A percentile compares a stretch with the other conserved stretches of the same genome.
Conservation (phyloP, 2,329 filamentous ascomycete genomes). For the Colletotrichum graminicola region DNA sequence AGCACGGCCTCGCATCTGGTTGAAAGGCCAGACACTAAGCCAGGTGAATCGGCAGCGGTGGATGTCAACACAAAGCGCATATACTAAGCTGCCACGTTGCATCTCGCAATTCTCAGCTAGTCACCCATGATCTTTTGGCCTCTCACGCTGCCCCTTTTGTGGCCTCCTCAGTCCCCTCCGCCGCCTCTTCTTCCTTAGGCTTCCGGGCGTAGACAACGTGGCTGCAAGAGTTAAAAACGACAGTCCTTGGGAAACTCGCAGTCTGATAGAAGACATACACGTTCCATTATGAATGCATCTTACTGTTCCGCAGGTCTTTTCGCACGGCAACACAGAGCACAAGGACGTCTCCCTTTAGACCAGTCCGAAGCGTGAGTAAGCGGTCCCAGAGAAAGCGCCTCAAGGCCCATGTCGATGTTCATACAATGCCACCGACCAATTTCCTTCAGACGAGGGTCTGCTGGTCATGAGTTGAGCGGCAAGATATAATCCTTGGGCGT, state of each 20-base stretch:
- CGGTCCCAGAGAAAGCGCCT: slow-evolving; percentile 52
- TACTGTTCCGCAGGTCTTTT: slow-evolving; percentile 45
- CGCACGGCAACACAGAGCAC: slow-evolving; percentile 44
- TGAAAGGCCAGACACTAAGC: too few species aligned
- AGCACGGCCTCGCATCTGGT: too few species aligned
- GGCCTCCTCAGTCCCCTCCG: not conserved
- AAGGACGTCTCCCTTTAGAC: slow-evolving; percentile 48
- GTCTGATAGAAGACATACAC: slow-evolving; percentile 2
- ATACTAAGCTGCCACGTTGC: not conserved
- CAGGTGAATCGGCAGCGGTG: too few species aligned
- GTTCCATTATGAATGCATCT: slow-evolving; percentile 46
- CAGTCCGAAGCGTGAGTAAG: slow-evolving; percentile 54
- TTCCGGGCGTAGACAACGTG: slow-evolving; percentile 15
- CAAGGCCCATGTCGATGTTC: slow-evolving; percentile 49
- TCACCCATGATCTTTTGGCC: too few species aligned
- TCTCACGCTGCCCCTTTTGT: too few species aligned
- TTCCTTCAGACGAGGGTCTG: slow-evolving; percentile 36
- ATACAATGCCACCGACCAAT: slow-evolving; percentile 42
- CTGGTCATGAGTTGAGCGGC: slow-evolving; percentile 44
- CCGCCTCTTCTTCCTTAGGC: not conserved
- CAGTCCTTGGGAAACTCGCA: not conserved
- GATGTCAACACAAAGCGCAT: too few species aligned
- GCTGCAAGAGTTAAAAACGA: not conserved
- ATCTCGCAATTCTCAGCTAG: not conserved
- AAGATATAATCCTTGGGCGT: slow-evolving; percentile 15